These are phyloP conservation scores for Nitzschia sp. DNA, from an alignment of 108 stramenopile species.

Conservation along the genomic window DNA sequence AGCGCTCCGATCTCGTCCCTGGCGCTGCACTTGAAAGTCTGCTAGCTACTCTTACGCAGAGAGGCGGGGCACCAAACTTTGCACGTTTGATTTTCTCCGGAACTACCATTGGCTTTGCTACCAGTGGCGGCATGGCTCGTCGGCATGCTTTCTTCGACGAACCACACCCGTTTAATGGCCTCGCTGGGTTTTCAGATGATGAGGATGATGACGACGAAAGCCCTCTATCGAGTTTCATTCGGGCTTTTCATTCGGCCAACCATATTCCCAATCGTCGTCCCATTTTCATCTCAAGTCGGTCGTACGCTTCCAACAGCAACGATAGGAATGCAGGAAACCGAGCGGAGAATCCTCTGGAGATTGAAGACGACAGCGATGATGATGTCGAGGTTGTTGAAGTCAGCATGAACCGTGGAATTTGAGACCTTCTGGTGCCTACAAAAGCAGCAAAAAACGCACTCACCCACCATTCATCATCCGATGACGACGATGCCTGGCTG, in stretches of 20 bases:
- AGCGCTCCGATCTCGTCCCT: slow-evolving; percentile 50
- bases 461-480: no score
- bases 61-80: neutral
- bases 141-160: neutral
- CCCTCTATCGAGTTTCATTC: slow-evolving; percentile 19
- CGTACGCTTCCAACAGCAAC: slow-evolving; percentile 45
- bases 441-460: no score
- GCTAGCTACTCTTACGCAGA: slow-evolving; percentile 19
- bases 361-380: slow-evolving; percentile 42
- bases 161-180: neutral
- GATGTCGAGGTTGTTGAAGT: slow-evolving; percentile 25
- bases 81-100: slow-evolving; percentile 6
- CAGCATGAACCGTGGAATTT: no score
- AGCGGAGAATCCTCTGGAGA: slow-evolving; percentile 49
- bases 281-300: slow-evolving; percentile 21
- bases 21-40: slow-evolving; percentile 48
- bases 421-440: no score
- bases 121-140: neutral
- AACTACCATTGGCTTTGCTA: neutral
- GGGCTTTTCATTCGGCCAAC: slow-evolving; percentile 6
- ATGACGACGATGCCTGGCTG: no score
- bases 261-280: slow-evolving; percentile 16
- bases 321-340: slow-evolving; percentile 42
- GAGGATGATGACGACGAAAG: slow-evolving; percentile 22
- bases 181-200: neutral